These are phyloP conservation scores for Umbelopsis sp. DNA, from an alignment of 192 early-diverging fungal species.

Conservation along the genomic window DNA sequence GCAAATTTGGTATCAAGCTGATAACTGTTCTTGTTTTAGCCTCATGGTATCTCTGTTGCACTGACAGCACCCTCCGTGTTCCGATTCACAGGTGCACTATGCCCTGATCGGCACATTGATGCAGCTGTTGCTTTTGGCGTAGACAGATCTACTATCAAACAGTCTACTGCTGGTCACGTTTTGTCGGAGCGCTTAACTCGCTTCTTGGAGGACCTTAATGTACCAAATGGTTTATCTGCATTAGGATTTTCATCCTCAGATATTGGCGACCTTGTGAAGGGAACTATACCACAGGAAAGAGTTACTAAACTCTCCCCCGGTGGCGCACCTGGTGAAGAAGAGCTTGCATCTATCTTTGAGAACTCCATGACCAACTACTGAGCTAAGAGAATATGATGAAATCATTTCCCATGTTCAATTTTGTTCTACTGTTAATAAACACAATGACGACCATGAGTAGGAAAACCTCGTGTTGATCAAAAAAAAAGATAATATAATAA, in stretches of 20 bases:
- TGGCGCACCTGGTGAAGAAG: slow-evolving; percentile 60
- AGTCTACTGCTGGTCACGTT: slow-evolving; percentile 71
- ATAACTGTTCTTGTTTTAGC: slow-evolving; percentile 21
- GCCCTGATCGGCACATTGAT: slow-evolving; percentile 86
- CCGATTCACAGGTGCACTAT: slow-evolving; percentile 76
- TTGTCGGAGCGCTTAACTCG: slow-evolving; percentile 75
- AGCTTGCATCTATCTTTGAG: slow-evolving; percentile 67
- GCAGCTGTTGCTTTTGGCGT: slow-evolving; percentile 76
- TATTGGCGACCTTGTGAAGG: slow-evolving; percentile 75
- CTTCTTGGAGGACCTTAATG: slow-evolving; percentile 75
- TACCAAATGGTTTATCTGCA: slow-evolving; percentile 80
- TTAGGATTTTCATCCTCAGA: slow-evolving; percentile 73
- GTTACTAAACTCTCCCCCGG: slow-evolving; percentile 89
- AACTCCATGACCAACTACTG: slow-evolving; percentile 57
- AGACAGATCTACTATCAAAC: slow-evolving; percentile 63
- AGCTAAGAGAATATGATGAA: not conserved
- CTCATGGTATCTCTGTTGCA: slow-evolving; percentile 82
- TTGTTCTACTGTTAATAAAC: not conserved
- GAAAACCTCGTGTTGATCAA: not conserved
- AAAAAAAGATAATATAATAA: not conserved
- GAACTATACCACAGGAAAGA: slow-evolving; percentile 89
- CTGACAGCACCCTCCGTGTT: slow-evolving; percentile 91
- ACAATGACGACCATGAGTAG: not conserved
- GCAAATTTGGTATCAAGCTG: too few species aligned
- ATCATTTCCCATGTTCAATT: not conserved